Base-by-base conservation (phyloP, 495 filamentous ascomycete genomes). In the Jackrogersella minutella region DNA sequence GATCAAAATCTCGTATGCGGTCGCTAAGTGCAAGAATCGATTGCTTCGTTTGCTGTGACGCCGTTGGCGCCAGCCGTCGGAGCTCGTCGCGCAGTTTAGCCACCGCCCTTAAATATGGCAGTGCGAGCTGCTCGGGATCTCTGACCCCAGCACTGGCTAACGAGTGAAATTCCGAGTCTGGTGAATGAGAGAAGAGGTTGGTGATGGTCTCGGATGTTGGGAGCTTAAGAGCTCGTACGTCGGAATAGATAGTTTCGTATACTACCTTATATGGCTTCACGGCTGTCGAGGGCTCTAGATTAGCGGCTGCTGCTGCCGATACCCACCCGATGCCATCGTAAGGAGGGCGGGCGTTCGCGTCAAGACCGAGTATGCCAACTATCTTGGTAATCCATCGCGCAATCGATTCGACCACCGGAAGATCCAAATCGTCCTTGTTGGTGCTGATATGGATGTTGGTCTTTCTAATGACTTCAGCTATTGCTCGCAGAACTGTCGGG, bases 371-470 rank as follows among this genome's bases (percentile, higher is more conserved):
- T 50, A 93, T 90, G 53, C 86, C 88, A 36, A 94, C 87, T 46
- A 99, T 89, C 33, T 84, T 84, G 5, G 95, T 97, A 3, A 97
- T 79, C 90, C 91, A 99, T 16, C 84, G 81, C 0, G 90, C 92
- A 50, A 91, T 80, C 0, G 80, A 77, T 67, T 88, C 84, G 7
- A 88, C 76, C 16, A 83, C 82, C 28, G 80, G 75, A 1, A 86
- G 72, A 43, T 85, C 81, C 22, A 85, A 51, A 22, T 82, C 77
- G 13, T 80, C 72, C 13, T 82, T 77, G 49, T 82, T 64, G 16
- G 80, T 74, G 43, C 78, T 76, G 71, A 91, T 92, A 75, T 90
- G 87, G 54, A 84, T 84, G 76, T 96, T 94, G 56, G 87, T 86
- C 47, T 89, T 83, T 5, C 85, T 84, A 59, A 98, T 89, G 9